Conservation (phyloP, 2,329 filamentous ascomycete genomes). For the Fusarium sp. region DNA sequence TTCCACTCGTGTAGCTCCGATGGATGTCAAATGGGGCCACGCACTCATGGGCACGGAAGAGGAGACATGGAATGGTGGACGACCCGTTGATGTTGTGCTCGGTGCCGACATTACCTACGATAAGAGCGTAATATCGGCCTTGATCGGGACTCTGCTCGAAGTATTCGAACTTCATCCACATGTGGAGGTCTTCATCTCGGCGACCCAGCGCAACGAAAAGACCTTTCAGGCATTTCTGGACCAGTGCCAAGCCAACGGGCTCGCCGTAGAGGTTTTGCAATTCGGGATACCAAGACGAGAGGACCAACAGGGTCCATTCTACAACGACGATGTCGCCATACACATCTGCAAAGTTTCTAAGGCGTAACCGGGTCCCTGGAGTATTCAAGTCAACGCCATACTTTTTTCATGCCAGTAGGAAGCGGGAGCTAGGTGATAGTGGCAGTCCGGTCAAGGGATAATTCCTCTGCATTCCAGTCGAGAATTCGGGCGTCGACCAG, state of each 20-base stretch:
- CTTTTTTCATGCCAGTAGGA: conserved; percentile 8
- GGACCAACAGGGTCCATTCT: conserved; percentile 75
- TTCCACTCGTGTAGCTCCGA: conserved; percentile 60
- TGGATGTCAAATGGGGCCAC: conserved; percentile 76
- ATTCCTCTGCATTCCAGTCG: conserved; percentile 45
- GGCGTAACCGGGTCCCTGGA: conserved; percentile 28
- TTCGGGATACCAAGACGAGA: conserved; percentile 58
- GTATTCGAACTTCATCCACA: conserved; percentile 71
- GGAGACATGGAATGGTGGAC: conserved; percentile 63
- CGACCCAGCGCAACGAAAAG: conserved; percentile 77
- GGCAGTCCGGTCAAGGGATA: conserved; percentile 18
- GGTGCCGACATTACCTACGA: conserved; percentile 88
- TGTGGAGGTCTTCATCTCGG: conserved; percentile 75
- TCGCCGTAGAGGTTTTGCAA: conserved; percentile 60
- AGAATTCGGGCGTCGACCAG: conserved; percentile 13
- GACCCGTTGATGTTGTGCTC: conserved; percentile 73
- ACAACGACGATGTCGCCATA: conserved; percentile 71
- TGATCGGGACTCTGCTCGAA: conserved; percentile 75
- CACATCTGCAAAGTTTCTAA: conserved; percentile 61
- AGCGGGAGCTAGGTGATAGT: conserved; percentile 8
- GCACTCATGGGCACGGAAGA: conserved; percentile 72
- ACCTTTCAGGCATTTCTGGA: conserved; percentile 77
- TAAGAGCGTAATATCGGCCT: conserved; percentile 70
- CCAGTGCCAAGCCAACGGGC: conserved; percentile 66
- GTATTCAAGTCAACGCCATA: conserved; percentile 17